Evolutionary conservation across 2,329 filamentous ascomycete genomes (phyloP), one percentile per base, ranked within the genome.

Genomic region (Ophiocordyceps polyrhachis-furcata): DNA sequence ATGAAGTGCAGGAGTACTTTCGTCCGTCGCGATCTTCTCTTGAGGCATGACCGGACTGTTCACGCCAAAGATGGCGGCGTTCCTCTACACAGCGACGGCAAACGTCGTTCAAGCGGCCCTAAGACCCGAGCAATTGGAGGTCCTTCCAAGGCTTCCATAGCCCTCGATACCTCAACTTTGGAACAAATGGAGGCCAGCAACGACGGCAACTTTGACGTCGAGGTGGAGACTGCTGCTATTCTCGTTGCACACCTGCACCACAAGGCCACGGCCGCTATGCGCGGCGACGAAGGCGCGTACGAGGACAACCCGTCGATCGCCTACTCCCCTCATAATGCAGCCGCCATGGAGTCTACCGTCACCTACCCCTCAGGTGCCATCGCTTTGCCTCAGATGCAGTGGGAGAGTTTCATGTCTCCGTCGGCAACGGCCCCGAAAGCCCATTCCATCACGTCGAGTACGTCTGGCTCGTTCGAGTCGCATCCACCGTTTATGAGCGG

Each of bases 1-100:
- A 74, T 86, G 70, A 98, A 98, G 69, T 98, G 91, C 66, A 77
- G 88, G 59, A 95, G 88, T 71, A 98, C 91, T 49, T 98, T 98
- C 62, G 91, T 98, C 56, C 85, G 91, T 62, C 85, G 91, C 65
- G 91, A 98, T 67, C 74, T 98, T 50, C 79, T 98, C 44, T 79
- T 98, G 53, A 83, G 91, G 62, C 91, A 98, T 69, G 91, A 98
- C 65, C 84, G 91, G 57, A 98, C 91, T 52, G 91, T 98, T 51
- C 91, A 98, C 66, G 91, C 91, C 50, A 96, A 96, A 68, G 91
- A 98, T 68, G 89, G 89, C 54, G 89, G 91, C 52, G 76, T 91
- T 44, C 89, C 89, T 52, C 76, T 96, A 42, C 87, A 93, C 63
- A 93, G 87, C 63, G 91, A 96, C 63, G 83, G 84, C 52, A 94